phyloP scores from a whole-genome alignment of 2,329 filamentous ascomycete genomes.

The Alternaria arborescens region DNA sequence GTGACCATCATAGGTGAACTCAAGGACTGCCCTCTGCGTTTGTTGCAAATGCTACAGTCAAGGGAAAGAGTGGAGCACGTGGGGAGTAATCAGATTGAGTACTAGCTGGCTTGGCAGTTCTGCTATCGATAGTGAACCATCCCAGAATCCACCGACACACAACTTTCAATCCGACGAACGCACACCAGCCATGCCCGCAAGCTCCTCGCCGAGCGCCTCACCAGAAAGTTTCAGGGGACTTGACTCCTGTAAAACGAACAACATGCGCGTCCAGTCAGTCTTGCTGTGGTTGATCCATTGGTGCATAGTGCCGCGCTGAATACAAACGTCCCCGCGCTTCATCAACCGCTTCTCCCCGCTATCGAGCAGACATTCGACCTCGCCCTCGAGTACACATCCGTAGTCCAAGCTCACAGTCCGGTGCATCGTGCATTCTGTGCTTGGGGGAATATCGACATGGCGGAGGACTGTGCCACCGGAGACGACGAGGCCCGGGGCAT shows the following conservation, averaged over 20 bases:
- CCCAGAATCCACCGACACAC: not conserved
- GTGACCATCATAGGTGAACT: not conserved
- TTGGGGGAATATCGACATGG: constrained; percentile 50
- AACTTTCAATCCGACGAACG: constrained; percentile 43
- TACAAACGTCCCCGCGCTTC: constrained; percentile 50
- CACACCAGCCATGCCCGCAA: constrained; percentile 49
- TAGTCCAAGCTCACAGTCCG: constrained; percentile 53
- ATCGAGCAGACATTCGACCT: constrained; percentile 51
- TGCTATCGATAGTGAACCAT: constrained; percentile 5
- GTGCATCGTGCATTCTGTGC: constrained; percentile 51
- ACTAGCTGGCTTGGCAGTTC: constrained; percentile 32
- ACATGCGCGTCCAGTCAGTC: constrained; percentile 48
- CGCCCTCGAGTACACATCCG: constrained; percentile 51
- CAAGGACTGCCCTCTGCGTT: constrained; percentile 11
- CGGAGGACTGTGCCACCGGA: constrained; percentile 59
- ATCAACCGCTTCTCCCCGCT: constrained; percentile 49
- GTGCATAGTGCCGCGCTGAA: constrained; percentile 54
- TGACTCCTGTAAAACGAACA: constrained; percentile 50
- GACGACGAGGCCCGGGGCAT: constrained; percentile 60
- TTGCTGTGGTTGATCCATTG: constrained; percentile 50
- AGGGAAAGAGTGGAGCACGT: constrained; percentile 23
- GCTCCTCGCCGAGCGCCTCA: constrained; percentile 42
- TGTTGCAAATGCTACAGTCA: constrained; percentile 5
- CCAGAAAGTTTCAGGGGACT: constrained; percentile 47
- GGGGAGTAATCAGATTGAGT: constrained; percentile 19